Evolutionary conservation across 495 filamentous ascomycete genomes (phyloP), one percentile per base, ranked within the genome.

Genomic region (Tetracladium marchalianum): DNA sequence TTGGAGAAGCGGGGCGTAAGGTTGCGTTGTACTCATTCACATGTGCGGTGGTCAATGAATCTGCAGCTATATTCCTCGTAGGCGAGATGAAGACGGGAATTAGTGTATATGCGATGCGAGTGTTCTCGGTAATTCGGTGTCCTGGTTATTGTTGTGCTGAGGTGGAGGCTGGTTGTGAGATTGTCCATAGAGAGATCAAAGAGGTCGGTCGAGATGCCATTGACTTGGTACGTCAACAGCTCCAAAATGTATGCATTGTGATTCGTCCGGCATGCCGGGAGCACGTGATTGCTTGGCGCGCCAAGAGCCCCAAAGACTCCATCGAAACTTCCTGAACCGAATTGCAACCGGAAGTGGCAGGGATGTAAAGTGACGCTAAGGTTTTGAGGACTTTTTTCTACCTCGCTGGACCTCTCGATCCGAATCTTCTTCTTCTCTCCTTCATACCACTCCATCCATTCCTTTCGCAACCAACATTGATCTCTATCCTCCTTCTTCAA

Each of bases 401-500:
- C 65, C 59, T 53, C 59, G 47, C 38, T 39, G 32, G 39, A 39
- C 41, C 22, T 42, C 17, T 18, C 42, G 41, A 18, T 33, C 36
- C 39, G 37, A 22, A 46, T 36, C 11, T 31, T 35, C 13, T 12
- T 31, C 66, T 67, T 61, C 67, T 35, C 18, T 41, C 43, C 48
- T 35, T 7, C 42, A 35, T 32, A 31, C 33, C 40, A 32, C 34
- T 36, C 35, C 22, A 27, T 27, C 22, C 22, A 27, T 37, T 33
- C 13, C 18, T 22, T n/a, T 43, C 17, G 11, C 35, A 50, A 27
- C 43, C 44, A 54, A 65, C 69, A 58, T 51, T 60, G 55, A 59
- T 61, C 60, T n/a, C n/a, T n/a, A 58, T 59, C 31, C 51, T 46
- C 56, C 51, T 50, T 50, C 52, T 57, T 57, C 61, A 55, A 53